Percentiles rank a stretch among this genome's conserved stretches.
Conservation (phyloP, 805 yeast species). For the Nakazawaea siamensis region DNA sequence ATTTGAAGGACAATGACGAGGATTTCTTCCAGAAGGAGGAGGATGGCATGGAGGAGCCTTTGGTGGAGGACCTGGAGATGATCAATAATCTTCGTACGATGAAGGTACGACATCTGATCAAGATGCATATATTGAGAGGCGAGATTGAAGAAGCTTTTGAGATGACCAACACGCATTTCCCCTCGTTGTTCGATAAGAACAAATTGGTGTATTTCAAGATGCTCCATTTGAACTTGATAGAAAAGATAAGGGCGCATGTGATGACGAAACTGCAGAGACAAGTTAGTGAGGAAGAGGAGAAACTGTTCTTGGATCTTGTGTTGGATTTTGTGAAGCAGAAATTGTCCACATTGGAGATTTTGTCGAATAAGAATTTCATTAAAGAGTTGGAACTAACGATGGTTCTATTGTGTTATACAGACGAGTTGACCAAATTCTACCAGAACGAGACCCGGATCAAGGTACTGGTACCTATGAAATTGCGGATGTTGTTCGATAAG, state of each 20-base stretch:
- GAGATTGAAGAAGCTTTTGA: constrained; percentile 51
- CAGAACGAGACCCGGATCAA: neutral
- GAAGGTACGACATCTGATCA: constrained; percentile 43
- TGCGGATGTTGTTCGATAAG: constrained; percentile 49
- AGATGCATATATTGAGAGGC: constrained; percentile 47
- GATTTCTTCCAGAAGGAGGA: constrained; percentile 1
- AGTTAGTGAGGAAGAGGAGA: constrained; percentile 24
- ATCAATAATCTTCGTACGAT: constrained; percentile 41
- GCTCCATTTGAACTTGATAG: constrained; percentile 66
- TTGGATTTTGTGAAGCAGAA: constrained; percentile 54
- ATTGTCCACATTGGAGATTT: constrained; percentile 21
- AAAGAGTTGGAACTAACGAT: constrained; percentile 74
- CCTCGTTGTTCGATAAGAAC: constrained; percentile 56
- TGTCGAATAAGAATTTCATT: constrained; percentile 44
- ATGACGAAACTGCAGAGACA: constrained; percentile 16
- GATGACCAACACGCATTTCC: constrained; percentile 49
- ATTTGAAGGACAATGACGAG: constrained; percentile 11
- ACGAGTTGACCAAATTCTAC: constrained; percentile 13
- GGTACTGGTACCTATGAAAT: constrained; percentile 42
- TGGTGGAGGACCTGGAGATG: constrained; percentile 13
- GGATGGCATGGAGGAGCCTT: constrained; percentile 3
- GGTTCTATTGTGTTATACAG: constrained; percentile 61
- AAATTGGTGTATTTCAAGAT: constrained; percentile 64
- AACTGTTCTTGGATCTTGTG: constrained; percentile 42
- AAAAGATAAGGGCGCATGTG: constrained; percentile 60